Conservation (phyloP, 1,139 yeast genomes). For the Taphrina betulina region DNA sequence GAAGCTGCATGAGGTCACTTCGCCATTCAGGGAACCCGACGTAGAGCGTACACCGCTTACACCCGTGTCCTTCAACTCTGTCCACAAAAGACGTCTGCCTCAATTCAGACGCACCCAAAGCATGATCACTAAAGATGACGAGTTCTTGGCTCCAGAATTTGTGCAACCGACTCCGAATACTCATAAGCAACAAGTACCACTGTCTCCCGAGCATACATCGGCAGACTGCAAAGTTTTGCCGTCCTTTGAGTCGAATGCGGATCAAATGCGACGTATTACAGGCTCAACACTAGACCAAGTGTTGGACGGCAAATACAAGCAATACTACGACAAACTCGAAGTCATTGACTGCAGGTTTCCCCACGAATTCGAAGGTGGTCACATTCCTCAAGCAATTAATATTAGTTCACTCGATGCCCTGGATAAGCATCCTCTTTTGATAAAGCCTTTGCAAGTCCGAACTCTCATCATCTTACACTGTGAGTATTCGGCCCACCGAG, state of each 20-base stretch:
- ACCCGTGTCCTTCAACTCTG: conserved; percentile 31
- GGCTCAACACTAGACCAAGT: conserved; percentile 45
- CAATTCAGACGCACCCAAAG: conserved; percentile 64
- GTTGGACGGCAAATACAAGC: conserved; percentile 56
- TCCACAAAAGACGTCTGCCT: conserved; percentile 31
- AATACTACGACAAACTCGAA: conserved; percentile 59
- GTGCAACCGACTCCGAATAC: conserved; percentile 24
- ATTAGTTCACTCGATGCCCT: conserved; percentile 68
- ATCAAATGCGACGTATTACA: conserved; percentile 29
- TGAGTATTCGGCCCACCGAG: conserved; percentile 87
- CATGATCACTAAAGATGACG: conserved; percentile 56
- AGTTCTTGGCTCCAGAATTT: conserved; percentile 43
- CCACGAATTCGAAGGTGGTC: conserved; percentile 91
- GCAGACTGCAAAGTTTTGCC: conserved; percentile 6
- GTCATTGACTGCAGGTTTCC: conserved; percentile 88
- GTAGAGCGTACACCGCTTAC: conserved; percentile 34
- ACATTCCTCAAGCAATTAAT: conserved; percentile 78
- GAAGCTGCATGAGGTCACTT: conserved; percentile 34
- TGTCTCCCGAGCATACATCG: neutral
- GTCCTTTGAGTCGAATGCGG: conserved; percentile 34
- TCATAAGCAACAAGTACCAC: neutral
- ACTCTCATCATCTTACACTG: conserved; percentile 79
- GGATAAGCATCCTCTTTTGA: conserved; percentile 49
- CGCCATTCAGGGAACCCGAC: conserved; percentile 34
- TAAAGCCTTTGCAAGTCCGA: conserved; percentile 42